Evolutionary conservation across 108 stramenopile species (phyloP).

Genomic region (Nitzschia putrida): DNA sequence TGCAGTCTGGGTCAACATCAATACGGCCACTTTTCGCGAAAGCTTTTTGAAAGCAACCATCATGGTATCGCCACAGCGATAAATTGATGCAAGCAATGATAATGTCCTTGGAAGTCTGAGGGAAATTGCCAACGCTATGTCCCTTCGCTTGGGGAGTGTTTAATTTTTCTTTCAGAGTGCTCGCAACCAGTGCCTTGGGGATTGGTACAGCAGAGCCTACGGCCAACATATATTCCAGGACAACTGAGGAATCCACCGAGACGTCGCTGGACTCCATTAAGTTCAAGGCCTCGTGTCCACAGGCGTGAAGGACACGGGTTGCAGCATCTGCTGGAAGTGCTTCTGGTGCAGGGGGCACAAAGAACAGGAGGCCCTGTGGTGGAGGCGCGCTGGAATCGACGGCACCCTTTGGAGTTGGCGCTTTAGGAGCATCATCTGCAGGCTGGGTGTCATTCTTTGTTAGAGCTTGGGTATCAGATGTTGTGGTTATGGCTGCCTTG

Average conservation of each 20-base stretch:
- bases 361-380: slow-evolving; percentile 32
- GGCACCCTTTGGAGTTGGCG: background rate
- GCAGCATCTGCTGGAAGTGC: slow-evolving; percentile 26
- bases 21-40: slow-evolving; percentile 57
- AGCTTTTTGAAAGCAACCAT: slow-evolving; percentile 55
- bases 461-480: too few relatives aligned
- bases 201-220: slow-evolving; percentile 71
- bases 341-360: slow-evolving; percentile 30
- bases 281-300: slow-evolving; percentile 29
- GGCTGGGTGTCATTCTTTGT: too few relatives aligned
- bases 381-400: background rate
- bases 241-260: background rate
- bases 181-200: slow-evolving; percentile 55
- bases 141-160: slow-evolving; percentile 37
- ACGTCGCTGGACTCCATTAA: slow-evolving; percentile 20
- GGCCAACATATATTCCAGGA: slow-evolving; percentile 46
- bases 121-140: slow-evolving; percentile 10
- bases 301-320: slow-evolving; percentile 21
- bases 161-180: slow-evolving; percentile 53
- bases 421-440: too few relatives aligned
- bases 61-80: slow-evolving; percentile 75
- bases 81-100: slow-evolving; percentile 59
- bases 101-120: slow-evolving; percentile 44
- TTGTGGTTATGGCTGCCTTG: too few relatives aligned
- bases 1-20: slow-evolving; percentile 66